These are phyloP conservation scores for Phytophthora cactorum DNA, from an alignment of 352 stramenopile species.

Conservation along the genomic window DNA sequence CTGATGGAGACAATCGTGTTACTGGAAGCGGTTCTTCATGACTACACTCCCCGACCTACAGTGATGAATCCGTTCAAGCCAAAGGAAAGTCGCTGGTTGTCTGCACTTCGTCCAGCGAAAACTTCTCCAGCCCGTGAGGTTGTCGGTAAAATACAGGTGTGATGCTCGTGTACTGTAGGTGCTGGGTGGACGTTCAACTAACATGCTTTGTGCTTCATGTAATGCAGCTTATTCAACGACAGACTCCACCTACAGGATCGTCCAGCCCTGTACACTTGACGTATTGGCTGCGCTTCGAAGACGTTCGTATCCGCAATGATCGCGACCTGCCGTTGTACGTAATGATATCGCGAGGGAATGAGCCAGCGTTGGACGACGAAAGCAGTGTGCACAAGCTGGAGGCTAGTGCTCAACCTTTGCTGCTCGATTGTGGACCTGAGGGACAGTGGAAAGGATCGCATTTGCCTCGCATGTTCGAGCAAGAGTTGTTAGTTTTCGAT, in stretches of 20 bases:
- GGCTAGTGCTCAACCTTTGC: constrained; percentile 45
- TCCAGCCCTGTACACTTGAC: constrained; percentile 10
- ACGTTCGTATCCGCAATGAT: constrained; percentile 66
- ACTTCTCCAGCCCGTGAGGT: constrained; percentile 2
- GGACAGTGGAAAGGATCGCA: constrained; percentile 69
- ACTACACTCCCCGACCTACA: constrained; percentile 22
- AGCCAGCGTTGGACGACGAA: constrained; percentile 35
- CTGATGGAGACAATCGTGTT: constrained; percentile 33
- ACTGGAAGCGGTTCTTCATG: constrained; percentile 38
- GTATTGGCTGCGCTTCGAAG: constrained; percentile 63
- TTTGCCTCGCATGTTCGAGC: constrained; percentile 54
- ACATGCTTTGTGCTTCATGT: background rate
- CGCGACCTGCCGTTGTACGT: constrained; percentile 63
- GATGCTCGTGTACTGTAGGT: background rate
- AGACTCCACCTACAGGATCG: constrained; percentile 1
- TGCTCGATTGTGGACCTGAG: constrained; percentile 64
- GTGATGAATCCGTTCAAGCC: constrained; percentile 41
- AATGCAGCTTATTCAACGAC: constrained; percentile 20
- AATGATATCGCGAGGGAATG: constrained; percentile 48
- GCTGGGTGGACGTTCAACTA: background rate
- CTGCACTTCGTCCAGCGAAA: constrained; percentile 22
- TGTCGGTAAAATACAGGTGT: constrained; percentile 34
- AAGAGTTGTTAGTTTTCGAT: constrained; percentile 65
- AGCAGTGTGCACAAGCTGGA: constrained; percentile 47
- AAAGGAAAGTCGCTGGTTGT: constrained; percentile 23